Evolutionary conservation across 106 monocot genomes (phyloP), one percentile per base, ranked within the genome.

Genomic region (Xerophyta viscosa): DNA sequence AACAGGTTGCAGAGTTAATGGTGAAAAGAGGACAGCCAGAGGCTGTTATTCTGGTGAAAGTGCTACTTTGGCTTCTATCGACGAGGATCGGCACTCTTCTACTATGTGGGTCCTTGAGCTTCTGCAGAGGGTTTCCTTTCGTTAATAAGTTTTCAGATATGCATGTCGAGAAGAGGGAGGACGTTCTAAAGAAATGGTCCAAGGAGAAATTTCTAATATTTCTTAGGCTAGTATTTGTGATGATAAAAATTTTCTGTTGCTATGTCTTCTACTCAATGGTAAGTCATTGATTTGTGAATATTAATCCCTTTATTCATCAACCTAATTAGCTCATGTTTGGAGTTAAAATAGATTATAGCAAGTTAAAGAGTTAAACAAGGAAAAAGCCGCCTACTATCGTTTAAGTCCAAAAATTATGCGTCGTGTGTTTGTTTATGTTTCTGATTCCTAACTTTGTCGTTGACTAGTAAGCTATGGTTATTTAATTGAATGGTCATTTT

Each of bases 201-300:
- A 60, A 58, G 39, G 72, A 56, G 44, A 94, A 42, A 28, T 26
- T 50, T 19, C 37, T 71, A 37, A 48, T 49, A 7, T 61, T 75
- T 9, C 57, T 94, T 1, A 84, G 84, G 46, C 5, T 88, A 26
- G 56, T 57, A n/a, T 94, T 94, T 66, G 18, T 75, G 6, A 23
- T 84, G 30, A 47, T 84, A 60, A 94, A 81, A 60, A 22, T 88
- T 20, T 62, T 77, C 44, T 66, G 70, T 52, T 31, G 19, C 28
- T 68, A 28, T 42, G 57, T 53, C 61, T 88, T 94, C 81, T 94
- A 84, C 75, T 76, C 88, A 12, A 19, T 63, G 88, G 94, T 94
- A 84, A 59, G 3, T 2, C 29, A 41, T 19, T 18, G 20, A 17
- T 48, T 4, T 1, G 33, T 5, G 5, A 33, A 5, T 11, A 33